Evolutionary conservation across 2,329 filamentous ascomycete species (phyloP), one percentile per base, ranked within the genome.

Genomic region (Beauveria asiatica): DNA sequence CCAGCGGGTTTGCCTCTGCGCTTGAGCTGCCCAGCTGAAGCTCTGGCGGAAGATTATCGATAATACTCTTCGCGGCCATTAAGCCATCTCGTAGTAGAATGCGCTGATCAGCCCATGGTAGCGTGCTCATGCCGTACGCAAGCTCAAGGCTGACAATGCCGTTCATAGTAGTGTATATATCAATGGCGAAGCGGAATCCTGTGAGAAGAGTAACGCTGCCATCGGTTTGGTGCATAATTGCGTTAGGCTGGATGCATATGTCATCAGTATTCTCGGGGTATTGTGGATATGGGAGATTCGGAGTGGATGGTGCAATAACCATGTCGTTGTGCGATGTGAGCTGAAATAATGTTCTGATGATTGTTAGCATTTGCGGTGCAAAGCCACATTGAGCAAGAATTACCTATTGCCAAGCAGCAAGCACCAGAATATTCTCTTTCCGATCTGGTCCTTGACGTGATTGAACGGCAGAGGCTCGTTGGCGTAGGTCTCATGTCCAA

Each of bases 181-280:
- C 83, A 39, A 91, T 85, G 62, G 87, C 91, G 60, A 88, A 82
- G 62, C 92, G 92, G 76, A 95, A 96, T 0, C 89, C 92, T 0
- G 87, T 84, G 50, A 96, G 76, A 42, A 88, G 80, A 0, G 91
- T 89, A 1, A 92, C 75, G 1, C 81, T 77, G 5, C 84, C 85
- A 19, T 83, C 75, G 2, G 88, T 87, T 67, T 93, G 91, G 8
- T 82, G 78, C 37, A 87, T 81, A 56, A 93, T 83, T 63, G 89
- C 84, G 25, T 85, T 83, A 1, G 86, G 78, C 61, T 86, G 86
- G 61, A 96, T 89, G 68, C 85, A 92, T 61, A 88, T 85, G 71
- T 96, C 92, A 65, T 96, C 92, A 1, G 95, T 84, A 67, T 95
- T 91, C 21, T 87, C 76, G 0, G 92, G 92, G 13, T 92, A 79